Conservation (phyloP, 306 rosid species). For the Herpetospermum pedunculosum region DNA sequence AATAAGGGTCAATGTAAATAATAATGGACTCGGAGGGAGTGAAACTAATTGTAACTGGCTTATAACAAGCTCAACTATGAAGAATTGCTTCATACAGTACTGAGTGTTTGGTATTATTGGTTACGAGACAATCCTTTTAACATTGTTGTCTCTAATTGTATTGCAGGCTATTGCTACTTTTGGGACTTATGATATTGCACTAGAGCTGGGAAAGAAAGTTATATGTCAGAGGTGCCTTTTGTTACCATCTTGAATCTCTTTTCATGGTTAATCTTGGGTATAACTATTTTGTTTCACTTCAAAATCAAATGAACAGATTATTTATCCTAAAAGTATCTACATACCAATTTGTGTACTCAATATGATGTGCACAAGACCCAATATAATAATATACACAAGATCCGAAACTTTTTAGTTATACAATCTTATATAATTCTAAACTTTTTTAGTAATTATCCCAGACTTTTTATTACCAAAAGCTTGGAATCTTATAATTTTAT, state of each 20-base stretch:
- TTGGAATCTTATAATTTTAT: not conserved
- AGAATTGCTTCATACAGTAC: too few relatives aligned
- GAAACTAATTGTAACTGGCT: too few relatives aligned
- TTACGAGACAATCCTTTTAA: not conserved
- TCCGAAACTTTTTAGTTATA: not conserved
- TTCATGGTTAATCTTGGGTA: not conserved
- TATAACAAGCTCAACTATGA: too few relatives aligned
- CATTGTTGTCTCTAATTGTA: constrained; percentile 9
- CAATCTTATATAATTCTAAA: not conserved
- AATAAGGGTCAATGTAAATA: not conserved
- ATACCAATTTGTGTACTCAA: not conserved
- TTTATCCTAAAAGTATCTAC: not conserved
- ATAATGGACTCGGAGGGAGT: too few relatives aligned
- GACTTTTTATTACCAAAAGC: not conserved
- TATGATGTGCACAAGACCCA: not conserved
- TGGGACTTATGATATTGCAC: constrained; percentile 92
- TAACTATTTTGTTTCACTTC: constrained; percentile 1
- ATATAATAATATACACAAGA: not conserved
- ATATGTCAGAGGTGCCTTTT: constrained; percentile 72
- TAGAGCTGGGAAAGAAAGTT: constrained; percentile 85
- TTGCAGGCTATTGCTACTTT: constrained; percentile 76
- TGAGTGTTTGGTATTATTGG: too few relatives aligned
- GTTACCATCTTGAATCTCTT: constrained; percentile 7
- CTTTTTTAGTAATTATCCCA: not conserved
- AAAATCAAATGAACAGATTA: not conserved